Percentiles rank a stretch among this genome's conserved stretches.
phyloP scores from a whole-genome alignment of 2,329 filamentous ascomycete species.

The Aspergillus hortae region DNA sequence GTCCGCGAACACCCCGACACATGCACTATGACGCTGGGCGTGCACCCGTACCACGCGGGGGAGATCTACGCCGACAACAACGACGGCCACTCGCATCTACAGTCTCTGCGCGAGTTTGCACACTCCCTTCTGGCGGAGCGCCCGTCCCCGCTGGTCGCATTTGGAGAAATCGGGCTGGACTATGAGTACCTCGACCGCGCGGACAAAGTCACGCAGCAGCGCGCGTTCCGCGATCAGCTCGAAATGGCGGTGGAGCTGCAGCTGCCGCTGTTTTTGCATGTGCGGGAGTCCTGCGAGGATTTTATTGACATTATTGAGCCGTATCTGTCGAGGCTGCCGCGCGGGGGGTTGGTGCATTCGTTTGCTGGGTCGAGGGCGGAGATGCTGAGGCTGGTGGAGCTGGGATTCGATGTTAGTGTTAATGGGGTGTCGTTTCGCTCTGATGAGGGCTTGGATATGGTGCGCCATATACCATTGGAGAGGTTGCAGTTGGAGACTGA shows the following conservation, averaged over 20 bases:
- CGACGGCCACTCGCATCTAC: constrained; percentile 9
- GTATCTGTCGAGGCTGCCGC: constrained; percentile 37
- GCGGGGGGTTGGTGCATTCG: constrained; percentile 73
- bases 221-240: constrained; percentile 42
- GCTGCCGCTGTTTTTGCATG: constrained; percentile 34
- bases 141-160: constrained; percentile 40
- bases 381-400: constrained; percentile 36
- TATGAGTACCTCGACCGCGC: constrained; percentile 47
- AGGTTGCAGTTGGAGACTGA: constrained; percentile 48
- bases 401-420: constrained; percentile 47
- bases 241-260: constrained; percentile 35
- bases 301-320: constrained; percentile 42
- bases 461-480: constrained; percentile 38
- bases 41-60: constrained; percentile 50
- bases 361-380: constrained; percentile 69
- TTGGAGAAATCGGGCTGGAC: constrained; percentile 51
- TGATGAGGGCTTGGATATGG: constrained; percentile 42
- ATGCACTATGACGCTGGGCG: constrained; percentile 47
- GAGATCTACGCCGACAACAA: constrained; percentile 35
- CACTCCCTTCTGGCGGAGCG: constrained; percentile 20
- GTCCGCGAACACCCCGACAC: constrained; percentile 22
- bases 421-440: constrained; percentile 49
- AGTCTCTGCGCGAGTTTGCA: constrained; percentile 15
- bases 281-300: constrained; percentile 42
- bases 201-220: constrained; percentile 40